These are phyloP conservation scores for Exophiala viscosa DNA, from an alignment of 2,329 filamentous ascomycete species.

Conservation along the genomic window DNA sequence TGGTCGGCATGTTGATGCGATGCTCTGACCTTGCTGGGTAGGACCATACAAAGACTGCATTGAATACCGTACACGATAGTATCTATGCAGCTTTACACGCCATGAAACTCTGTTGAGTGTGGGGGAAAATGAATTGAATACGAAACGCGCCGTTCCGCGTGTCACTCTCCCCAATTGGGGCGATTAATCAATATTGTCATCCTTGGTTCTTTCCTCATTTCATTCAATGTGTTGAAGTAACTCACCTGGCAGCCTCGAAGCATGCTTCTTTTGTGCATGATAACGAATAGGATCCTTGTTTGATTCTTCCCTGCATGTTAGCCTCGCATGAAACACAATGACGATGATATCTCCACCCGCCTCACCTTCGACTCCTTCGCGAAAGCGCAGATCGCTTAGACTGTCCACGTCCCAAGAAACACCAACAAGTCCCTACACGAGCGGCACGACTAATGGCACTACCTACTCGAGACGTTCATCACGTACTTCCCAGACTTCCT, in stretches of 20 bases:
- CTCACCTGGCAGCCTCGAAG: background rate
- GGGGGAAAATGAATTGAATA: background rate
- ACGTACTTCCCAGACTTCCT: slow-evolving; percentile 26
- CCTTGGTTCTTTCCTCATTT: background rate
- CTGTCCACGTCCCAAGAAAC: slow-evolving; percentile 18
- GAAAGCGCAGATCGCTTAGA: slow-evolving; percentile 25
- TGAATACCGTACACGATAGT: no score
- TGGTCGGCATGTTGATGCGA: slow-evolving; percentile 65
- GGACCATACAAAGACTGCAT: background rate
- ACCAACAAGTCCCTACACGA: slow-evolving; percentile 23
- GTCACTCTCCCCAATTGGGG: background rate
- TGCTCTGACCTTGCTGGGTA: background rate
- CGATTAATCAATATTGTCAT: background rate
- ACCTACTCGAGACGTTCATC: slow-evolving; percentile 26
- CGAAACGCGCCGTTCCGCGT: slow-evolving; percentile 21
- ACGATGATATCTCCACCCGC: slow-evolving; percentile 21
- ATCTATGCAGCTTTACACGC: no score
- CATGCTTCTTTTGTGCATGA: no score
- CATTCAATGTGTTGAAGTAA: background rate
- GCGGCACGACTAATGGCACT: slow-evolving; percentile 24
- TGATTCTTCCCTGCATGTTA: no score
- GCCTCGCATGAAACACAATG: slow-evolving; percentile 17
- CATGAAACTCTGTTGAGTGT: background rate
- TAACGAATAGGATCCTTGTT: no score
- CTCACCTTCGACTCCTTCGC: slow-evolving; percentile 24